Evolutionary conservation across 176 grass and related monocot species (phyloP), one percentile per base, ranked within the genome.

Genomic region (Aegilops speltoides): DNA sequence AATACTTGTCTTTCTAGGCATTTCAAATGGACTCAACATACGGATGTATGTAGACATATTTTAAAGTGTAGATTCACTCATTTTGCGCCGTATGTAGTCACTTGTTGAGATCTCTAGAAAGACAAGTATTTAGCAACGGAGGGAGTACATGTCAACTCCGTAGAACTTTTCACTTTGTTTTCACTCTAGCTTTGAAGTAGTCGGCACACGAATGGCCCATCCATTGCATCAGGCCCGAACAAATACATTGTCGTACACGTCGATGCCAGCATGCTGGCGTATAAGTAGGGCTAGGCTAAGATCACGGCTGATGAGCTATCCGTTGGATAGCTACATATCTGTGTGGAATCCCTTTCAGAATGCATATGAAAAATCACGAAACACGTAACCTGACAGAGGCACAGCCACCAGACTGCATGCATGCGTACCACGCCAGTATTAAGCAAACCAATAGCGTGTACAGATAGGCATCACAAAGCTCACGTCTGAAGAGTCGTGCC

Each of bases 321-420:
- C 46, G 25, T 24, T 10, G 5, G 87, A 84, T 56, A 79, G 66
- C 76, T 64, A 37, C 56, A 40, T 62, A 36, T 85, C 87, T 85
- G 8, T 15, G 41, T 33, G 41, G 52, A 71, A 85, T 74, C 82
- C 32, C 82, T 73, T 62, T 38, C 65, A 64, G 7, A 79, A 64
- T 32, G 32, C 19, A 68, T 29, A 87, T 3, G 78, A 19, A 67
- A 65, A 76, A 76, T 33, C 76, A 31, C 24, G 31, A 32, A 2
- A 20, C 19, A 33, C 17, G 17, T 34, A 34, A 60, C 17, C 82
- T 74, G 76, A 85, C n/a, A 78, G 81, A 37, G 52, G 65, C 20
- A 46, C 62, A 38, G 8, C 16, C 34, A 79, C 73, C 64, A 72
- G 50, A 80, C 45, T 76, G 61, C 79, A 77, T 83, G 45, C 68